phyloP scores from a whole-genome alignment of 1,284 basidiomycete species.

The Hemileia vastatrix region DNA sequence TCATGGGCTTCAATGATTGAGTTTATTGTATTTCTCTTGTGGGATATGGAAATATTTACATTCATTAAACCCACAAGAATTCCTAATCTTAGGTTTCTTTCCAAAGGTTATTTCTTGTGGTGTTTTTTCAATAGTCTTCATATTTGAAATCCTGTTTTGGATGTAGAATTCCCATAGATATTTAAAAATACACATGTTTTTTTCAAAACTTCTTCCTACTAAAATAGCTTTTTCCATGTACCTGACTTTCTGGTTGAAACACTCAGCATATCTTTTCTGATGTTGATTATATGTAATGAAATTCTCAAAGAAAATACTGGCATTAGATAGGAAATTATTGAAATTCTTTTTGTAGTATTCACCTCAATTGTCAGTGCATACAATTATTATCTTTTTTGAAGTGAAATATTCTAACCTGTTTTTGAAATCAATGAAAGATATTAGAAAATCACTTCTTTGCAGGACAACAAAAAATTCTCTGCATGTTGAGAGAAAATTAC shows the following conservation, averaged over 20 bases:
- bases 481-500: too few species aligned
- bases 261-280: background rate
- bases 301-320: background rate
- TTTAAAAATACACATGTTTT: background rate
- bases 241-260: background rate
- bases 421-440: too few species aligned
- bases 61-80: background rate
- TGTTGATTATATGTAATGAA: background rate
- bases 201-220: background rate
- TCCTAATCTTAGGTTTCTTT: too few species aligned
- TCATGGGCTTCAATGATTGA: background rate
- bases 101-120: background rate
- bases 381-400: too few species aligned
- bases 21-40: background rate
- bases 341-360: too few species aligned
- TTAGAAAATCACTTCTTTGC: too few species aligned
- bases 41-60: background rate
- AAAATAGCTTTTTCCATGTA: background rate
- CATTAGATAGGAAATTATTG: too few species aligned
- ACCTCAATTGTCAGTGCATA: too few species aligned
- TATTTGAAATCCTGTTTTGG: background rate
- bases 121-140: background rate
- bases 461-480: too few species aligned
- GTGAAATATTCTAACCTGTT: too few species aligned
- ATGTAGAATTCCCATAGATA: background rate